A percentile compares a stretch with the other conserved stretches of the same genome.
Evolutionary conservation across 2,329 filamentous ascomycete species (phyloP).

Genomic region (Venturia asperata): DNA sequence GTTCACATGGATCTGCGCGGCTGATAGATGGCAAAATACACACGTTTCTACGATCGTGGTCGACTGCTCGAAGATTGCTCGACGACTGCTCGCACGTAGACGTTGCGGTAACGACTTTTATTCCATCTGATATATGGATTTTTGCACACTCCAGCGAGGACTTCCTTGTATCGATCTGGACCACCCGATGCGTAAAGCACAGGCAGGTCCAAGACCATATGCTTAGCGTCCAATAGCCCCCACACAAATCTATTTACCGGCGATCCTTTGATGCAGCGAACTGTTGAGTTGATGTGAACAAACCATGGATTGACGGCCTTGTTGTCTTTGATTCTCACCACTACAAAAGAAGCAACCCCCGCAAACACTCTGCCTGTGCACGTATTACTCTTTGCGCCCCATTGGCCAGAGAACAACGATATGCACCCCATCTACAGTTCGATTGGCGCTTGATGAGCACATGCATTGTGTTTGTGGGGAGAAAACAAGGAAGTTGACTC

Average conservation of each 20-base stretch:
- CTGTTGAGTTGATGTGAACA: background rate
- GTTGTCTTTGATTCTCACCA: background rate
- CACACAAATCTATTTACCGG: background rate
- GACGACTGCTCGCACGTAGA: no score
- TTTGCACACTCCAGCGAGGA: background rate
- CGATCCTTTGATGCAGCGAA: background rate
- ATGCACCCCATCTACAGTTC: background rate
- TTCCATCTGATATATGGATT: background rate
- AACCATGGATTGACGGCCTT: background rate
- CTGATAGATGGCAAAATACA: background rate
- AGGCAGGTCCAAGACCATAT: background rate
- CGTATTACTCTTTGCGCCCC: background rate
- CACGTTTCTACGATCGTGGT: background rate
- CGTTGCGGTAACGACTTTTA: background rate
- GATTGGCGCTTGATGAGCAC: constrained; percentile 7
- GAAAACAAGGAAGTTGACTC: background rate
- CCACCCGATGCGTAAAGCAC: background rate
- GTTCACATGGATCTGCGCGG: background rate
- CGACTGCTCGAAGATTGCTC: no score
- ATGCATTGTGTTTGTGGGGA: constrained; percentile 2
- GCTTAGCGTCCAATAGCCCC: background rate
- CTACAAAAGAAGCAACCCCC: background rate
- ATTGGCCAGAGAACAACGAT: background rate
- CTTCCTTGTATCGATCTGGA: background rate
- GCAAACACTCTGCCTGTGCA: background rate